Evolutionary conservation across 352 stramenopile genomes (phyloP), one percentile per base, ranked within the genome.

Genomic region (Phytophthora cactorum): DNA sequence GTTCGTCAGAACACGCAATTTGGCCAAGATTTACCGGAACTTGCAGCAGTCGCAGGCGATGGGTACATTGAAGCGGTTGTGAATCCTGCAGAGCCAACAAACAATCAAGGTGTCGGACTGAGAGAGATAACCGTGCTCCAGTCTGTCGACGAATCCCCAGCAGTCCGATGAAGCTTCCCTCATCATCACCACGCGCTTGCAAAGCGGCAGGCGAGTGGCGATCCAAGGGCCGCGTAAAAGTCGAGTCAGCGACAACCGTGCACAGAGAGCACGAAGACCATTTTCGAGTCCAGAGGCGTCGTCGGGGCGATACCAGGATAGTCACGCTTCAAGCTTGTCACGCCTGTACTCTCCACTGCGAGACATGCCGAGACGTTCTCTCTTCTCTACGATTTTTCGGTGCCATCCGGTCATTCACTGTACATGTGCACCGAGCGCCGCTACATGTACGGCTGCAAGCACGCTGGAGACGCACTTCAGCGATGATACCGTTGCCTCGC

Each of bases 61-160:
- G 52, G 60, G 55, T 67, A 67, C 59, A 58, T 66, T 59, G 27
- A 66, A 46, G 59, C 15, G 49, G 28, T 60, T 52, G 52, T 59
- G 34, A 28, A 57, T 62, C 44, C 45, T 61, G 11, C 22, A 47
- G 32, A 47, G n/a, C 28, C 1, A 44, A 49, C 22, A 22, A 22
- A 22, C 22, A 22, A 22, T 22, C 22, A 22, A 22, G 17, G 32
- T 63, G 60, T 63, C 60, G 60, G 60, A 68, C 60, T 32, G 32
- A 38, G 32, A 67, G 15, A 54, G 49, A 53, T 29, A 2, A 22
- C 22, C 27, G 32, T n/a, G n/a, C 12, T 47, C 9, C n/a, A 51
- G 36, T 27, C 38, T 51, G 29, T 38, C 43, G 43, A 63, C 43
- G 44, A 53, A 63, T 3, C 28, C 12, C 15, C 36, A 32, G 22